Base-by-base conservation (phyloP, 257 asterid genomes). In the Fraxinus anomala region DNA sequence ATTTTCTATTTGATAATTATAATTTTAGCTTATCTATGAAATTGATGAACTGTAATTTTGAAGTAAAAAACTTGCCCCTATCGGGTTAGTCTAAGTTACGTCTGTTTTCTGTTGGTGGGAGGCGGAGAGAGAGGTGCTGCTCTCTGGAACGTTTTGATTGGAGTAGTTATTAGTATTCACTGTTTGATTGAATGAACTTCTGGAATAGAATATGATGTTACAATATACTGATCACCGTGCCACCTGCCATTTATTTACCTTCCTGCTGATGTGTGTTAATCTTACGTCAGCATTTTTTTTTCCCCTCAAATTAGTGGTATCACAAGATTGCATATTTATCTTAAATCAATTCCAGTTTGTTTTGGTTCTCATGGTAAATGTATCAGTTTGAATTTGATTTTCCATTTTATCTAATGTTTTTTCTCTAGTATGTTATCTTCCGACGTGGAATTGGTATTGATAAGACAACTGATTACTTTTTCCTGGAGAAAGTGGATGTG, bases 401-500 rank as follows among this genome's bases (percentile, higher is more conserved):
- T 37, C 42, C 79, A 68, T 79, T 80, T 80, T 73, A 73, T 73
- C 8, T 37, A 24, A 49, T 73, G 51, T 61, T 83, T 73, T 49
- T n/a, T 39, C 75, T 80, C 73, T 82, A 95, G 99, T 95, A 93
- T 78, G 85, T 93, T 75, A 92, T 95, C 81, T 93, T 95, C 87
- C 91, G 98, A 79, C 97, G 98, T 42, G 99, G 99, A 86, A 89
- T 95, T 87, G 99, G 99, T 80, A 75, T 95, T 72, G 99, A 95
- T 83, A 88, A 77, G 86, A 93, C 98, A 30, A 87, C 91, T 79
- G 97, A 89, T 86, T 91, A 87, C 82, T 95, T 95, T 87, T 73
- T 93, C 88, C 77, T 95, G 98, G 99, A 95, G 92, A 95, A 95
- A 85, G 92, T 95, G 79, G 99, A 95, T 79, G 89, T 83, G 63